phyloP scores from a whole-genome alignment of 2,329 filamentous ascomycete genomes.

The Zymoseptoria crescenta region DNA sequence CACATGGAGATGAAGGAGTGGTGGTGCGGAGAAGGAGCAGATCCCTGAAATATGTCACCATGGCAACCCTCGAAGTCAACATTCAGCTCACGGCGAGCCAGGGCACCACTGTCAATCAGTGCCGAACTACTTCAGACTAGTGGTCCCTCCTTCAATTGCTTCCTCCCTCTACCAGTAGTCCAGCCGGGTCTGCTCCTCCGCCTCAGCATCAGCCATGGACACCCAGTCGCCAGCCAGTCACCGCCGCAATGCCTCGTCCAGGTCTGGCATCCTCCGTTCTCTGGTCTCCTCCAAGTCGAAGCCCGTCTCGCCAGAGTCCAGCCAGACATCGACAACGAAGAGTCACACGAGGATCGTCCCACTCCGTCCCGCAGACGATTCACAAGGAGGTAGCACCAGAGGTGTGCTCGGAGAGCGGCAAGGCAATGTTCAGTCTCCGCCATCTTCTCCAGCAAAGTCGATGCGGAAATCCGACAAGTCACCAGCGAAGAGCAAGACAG shows the following conservation, averaged over 20 bases:
- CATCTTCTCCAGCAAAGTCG: constrained; percentile 23
- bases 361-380: constrained; percentile 45
- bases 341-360: constrained; percentile 27
- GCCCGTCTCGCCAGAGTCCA: constrained; percentile 38
- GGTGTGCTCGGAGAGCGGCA: constrained; percentile 26
- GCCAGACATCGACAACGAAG: constrained; percentile 29
- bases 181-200: background rate
- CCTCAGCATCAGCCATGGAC: constrained; percentile 4
- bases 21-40: background rate
- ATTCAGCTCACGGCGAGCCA: background rate
- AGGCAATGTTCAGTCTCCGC: constrained; percentile 26
- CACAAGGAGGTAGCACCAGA: constrained; percentile 30
- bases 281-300: constrained; percentile 46
- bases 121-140: background rate
- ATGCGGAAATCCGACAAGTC: constrained; percentile 29
- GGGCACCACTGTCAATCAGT: background rate
- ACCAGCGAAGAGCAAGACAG: constrained; percentile 34
- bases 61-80: background rate
- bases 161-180: background rate
- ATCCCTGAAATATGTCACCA: background rate
- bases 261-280: constrained; percentile 44
- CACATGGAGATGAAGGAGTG: background rate
- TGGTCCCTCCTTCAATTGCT: background rate
- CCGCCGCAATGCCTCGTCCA: constrained; percentile 26
- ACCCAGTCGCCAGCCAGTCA: constrained; percentile 10